A percentile compares a stretch with the other conserved stretches of the same genome.
phyloP scores from a whole-genome alignment of 176 grass and related monocot species.

The Elymus sibiricus region DNA sequence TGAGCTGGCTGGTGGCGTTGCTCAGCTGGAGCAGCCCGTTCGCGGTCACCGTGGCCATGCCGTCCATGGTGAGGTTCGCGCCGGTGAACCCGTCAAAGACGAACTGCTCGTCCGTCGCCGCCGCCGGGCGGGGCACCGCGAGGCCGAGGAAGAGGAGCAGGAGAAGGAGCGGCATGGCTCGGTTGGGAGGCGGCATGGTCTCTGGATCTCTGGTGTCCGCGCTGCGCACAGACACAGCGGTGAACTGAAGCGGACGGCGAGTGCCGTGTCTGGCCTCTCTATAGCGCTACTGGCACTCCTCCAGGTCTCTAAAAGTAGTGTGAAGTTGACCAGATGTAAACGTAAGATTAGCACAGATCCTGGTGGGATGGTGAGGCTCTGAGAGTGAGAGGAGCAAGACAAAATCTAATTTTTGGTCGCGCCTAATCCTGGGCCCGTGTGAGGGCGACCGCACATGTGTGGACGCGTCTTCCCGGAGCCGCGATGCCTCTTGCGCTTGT shows the following conservation, averaged over 20 bases:
- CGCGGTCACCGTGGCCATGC: slow-evolving; percentile 46
- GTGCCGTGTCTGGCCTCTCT: not conserved
- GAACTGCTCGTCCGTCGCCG: slow-evolving; percentile 48
- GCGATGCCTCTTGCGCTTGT: not conserved
- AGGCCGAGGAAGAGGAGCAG: slow-evolving; percentile 23
- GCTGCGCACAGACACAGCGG: no score
- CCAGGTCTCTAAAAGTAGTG: not conserved
- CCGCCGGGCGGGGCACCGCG: not conserved
- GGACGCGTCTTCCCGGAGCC: not conserved
- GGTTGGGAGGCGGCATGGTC: not conserved
- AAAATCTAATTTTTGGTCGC: not conserved
- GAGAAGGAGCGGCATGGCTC: not conserved
- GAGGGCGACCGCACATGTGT: not conserved
- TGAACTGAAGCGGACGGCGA: not conserved
- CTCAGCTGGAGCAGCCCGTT: slow-evolving; percentile 52
- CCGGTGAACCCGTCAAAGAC: slow-evolving; percentile 58
- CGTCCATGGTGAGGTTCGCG: slow-evolving; percentile 56
- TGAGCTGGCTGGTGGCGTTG: slow-evolving; percentile 61
- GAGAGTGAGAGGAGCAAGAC: not conserved
- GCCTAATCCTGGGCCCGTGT: not conserved
- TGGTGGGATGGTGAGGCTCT: not conserved
- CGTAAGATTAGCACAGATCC: not conserved
- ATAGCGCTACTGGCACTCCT: not conserved
- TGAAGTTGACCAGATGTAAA: not conserved
- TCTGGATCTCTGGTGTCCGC: not conserved